phyloP scores from a whole-genome alignment of 2,329 filamentous ascomycete genomes.

The Coniochaeta hoffmannii region DNA sequence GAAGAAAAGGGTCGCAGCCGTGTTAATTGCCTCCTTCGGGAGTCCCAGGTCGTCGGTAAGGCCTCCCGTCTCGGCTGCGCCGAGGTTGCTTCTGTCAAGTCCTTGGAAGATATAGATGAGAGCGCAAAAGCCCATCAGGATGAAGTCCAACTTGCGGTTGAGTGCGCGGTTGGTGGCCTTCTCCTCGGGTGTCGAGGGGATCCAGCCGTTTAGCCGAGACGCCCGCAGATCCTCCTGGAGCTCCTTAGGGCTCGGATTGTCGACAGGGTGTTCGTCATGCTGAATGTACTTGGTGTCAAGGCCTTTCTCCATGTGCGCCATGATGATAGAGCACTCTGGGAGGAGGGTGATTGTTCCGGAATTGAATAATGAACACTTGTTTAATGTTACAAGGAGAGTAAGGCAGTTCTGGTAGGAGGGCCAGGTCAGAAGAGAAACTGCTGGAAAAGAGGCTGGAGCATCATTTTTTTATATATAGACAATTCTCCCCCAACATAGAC shows the following conservation, averaged over 20 bases:
- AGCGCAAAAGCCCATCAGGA: neutral
- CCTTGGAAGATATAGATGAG: neutral
- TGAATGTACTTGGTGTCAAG: neutral
- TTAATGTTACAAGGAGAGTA: neutral
- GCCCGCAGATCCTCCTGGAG: neutral
- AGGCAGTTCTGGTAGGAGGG: neutral
- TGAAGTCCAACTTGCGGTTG: conserved; percentile 1
- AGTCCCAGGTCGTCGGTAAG: neutral
- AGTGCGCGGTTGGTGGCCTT: conserved; percentile 1
- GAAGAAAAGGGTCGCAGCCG: neutral
- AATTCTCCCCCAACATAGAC: neutral
- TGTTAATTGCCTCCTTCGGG: neutral
- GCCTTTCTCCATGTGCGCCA: neutral
- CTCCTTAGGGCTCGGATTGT: neutral
- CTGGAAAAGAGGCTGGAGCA: neutral
- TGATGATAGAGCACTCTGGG: neutral
- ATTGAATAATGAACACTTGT: neutral
- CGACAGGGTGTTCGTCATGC: neutral
- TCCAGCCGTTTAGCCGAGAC: neutral
- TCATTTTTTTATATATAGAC: neutral
- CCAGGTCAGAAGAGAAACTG: neutral
- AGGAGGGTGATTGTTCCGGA: neutral
- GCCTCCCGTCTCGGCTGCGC: neutral
- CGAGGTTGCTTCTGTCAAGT: neutral
- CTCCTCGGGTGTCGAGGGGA: neutral